Percentiles rank a stretch among this genome's conserved stretches.
Evolutionary conservation across 108 stramenopile genomes (phyloP).

Genomic region (Nannochloropsis salina): DNA sequence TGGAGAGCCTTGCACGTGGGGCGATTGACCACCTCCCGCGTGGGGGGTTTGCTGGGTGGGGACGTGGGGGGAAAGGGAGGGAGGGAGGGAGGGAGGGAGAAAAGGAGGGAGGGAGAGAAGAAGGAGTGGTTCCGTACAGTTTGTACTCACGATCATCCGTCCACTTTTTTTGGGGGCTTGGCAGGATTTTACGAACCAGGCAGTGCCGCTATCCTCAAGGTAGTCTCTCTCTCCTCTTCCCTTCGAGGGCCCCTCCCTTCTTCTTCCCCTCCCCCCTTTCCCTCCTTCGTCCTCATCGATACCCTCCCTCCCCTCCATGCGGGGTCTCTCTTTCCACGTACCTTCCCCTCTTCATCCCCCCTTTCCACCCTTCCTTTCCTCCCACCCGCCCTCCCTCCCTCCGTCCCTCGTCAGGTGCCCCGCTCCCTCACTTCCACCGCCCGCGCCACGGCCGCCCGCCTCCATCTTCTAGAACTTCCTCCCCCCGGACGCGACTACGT

Average conservation of each 20-base stretch:
- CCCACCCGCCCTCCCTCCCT: neutral
- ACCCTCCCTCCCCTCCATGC: neutral
- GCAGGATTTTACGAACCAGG: neutral
- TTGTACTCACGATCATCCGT: neutral
- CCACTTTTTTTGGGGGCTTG: too few relatives aligned
- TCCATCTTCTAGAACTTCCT: neutral
- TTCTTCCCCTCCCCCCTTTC: neutral
- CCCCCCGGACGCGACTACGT: neutral
- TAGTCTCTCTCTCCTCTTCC: neutral
- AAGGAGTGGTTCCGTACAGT: neutral
- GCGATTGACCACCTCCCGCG: neutral
- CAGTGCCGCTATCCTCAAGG: neutral
- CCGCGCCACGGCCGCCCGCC: neutral
- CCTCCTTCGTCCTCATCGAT: neutral
- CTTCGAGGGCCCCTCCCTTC: neutral
- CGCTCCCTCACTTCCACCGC: neutral
- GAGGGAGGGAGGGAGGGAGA: neutral
- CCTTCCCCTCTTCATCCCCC: neutral
- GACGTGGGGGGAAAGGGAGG: neutral
- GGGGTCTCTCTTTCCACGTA: neutral
- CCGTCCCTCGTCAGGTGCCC: neutral
- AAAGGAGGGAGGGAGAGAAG: neutral
- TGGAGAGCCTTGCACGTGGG: neutral
- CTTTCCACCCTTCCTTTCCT: neutral
- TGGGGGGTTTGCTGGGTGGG: neutral